Conservation (phyloP, 352 stramenopile species). For the Pythium phragmitis region DNA sequence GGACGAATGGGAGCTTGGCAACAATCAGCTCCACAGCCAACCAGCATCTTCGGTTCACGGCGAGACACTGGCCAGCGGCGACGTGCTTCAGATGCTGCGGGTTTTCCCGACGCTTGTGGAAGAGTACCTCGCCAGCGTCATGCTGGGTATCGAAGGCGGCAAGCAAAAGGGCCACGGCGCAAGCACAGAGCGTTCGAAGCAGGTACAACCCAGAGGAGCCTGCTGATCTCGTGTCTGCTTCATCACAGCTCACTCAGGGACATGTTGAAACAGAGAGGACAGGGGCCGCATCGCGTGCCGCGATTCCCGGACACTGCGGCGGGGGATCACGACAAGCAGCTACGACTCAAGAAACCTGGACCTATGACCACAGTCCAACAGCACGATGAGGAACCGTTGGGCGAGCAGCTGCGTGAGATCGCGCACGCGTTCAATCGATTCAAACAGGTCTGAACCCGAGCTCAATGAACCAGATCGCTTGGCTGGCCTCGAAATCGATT, state of each 20-base stretch:
- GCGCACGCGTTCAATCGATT: conserved; percentile 22
- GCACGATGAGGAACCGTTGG: conserved; percentile 7
- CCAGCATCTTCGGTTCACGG: conserved; percentile 13
- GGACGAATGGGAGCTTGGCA: neutral
- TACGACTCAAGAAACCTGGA: conserved; percentile 2
- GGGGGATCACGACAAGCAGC: neutral
- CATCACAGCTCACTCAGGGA: neutral
- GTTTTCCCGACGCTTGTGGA: conserved; percentile 53
- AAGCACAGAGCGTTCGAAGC: neutral
- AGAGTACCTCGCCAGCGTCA: conserved; percentile 21
- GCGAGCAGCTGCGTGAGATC: conserved; percentile 17
- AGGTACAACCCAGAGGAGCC: neutral
- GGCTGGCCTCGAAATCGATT: neutral
- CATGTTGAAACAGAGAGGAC: neutral
- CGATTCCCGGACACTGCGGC: neutral
- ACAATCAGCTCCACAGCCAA: neutral
- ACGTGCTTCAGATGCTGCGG: conserved; percentile 47
- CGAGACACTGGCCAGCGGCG: conserved; percentile 24
- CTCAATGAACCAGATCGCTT: neutral
- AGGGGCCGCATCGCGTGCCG: neutral
- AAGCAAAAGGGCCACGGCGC: neutral
- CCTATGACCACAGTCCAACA: neutral
- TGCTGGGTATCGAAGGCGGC: neutral
- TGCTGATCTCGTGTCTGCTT: neutral
- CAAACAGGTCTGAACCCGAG: conserved; percentile 2